A percentile compares a stretch with the other conserved stretches of the same genome.
These are phyloP conservation scores for Juncus effusus DNA, from an alignment of 176 grass and related monocot species.

Conservation along the genomic window DNA sequence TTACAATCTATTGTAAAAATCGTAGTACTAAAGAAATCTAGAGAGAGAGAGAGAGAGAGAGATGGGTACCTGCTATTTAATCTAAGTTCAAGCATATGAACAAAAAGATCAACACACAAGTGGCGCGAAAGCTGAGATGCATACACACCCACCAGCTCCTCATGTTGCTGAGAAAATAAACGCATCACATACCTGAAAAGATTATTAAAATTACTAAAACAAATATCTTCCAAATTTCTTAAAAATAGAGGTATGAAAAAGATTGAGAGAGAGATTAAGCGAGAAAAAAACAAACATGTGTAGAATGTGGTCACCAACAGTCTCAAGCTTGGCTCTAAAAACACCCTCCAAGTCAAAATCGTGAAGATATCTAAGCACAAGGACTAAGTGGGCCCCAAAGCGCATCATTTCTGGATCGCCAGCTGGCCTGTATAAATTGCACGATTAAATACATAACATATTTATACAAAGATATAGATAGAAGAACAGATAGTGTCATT, in stretches of 20 bases:
- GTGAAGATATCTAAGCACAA: slow-evolving; percentile 75
- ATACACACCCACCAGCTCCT: slow-evolving; percentile 93
- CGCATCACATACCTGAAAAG: slow-evolving; percentile 82
- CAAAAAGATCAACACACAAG: slow-evolving; percentile 81
- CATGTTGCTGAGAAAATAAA: slow-evolving; percentile 88
- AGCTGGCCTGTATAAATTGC: slow-evolving; percentile 42
- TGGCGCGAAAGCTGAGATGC: slow-evolving; percentile 83
- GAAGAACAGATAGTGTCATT: slow-evolving; percentile 16
- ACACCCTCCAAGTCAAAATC: slow-evolving; percentile 72
- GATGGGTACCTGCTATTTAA: slow-evolving; percentile 72
- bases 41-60: slow-evolving; percentile 10
- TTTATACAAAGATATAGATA: slow-evolving; percentile 3
- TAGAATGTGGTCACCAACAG: slow-evolving; percentile 84
- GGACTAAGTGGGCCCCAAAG: slow-evolving; percentile 87
- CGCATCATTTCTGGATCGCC: slow-evolving; percentile 81
- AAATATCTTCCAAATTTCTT: background rate
- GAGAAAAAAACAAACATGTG: slow-evolving; percentile 51
- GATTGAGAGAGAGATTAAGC: background rate
- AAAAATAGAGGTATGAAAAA: background rate
- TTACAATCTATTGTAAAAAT: slow-evolving; percentile 20
- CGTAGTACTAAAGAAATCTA: background rate
- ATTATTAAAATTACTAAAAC: background rate
- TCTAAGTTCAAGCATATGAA: slow-evolving; percentile 91
- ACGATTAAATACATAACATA: background rate
- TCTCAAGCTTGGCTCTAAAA: slow-evolving; percentile 69